These are phyloP conservation scores for Pyropia yezoensis DNA, from an alignment of 23 red algal genomes.

Conservation along the genomic window DNA sequence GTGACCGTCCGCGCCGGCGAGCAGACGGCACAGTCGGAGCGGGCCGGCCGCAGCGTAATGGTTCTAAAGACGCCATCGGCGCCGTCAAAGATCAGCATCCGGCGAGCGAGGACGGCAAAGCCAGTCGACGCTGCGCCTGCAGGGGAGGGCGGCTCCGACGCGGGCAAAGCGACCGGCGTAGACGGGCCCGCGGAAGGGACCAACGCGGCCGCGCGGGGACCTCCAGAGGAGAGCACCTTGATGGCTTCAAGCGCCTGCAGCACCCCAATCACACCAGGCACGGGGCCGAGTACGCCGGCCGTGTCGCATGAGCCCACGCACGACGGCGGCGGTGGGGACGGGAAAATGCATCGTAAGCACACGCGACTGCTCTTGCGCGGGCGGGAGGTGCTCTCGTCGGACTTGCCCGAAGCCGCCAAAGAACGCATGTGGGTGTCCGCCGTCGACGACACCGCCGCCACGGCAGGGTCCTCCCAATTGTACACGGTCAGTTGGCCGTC, in stretches of 20 bases:
- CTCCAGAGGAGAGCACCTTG: constrained; percentile 26
- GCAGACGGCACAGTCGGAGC: constrained; percentile 37
- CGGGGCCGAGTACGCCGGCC: constrained; percentile 82
- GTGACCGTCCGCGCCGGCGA: constrained; percentile 3
- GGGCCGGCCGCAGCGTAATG: constrained; percentile 50
- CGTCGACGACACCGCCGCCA: too few species aligned
- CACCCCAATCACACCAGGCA: constrained; percentile 82
- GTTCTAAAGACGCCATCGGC: constrained; percentile 23
- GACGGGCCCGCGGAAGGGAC: too few species aligned
- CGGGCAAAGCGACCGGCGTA: too few species aligned
- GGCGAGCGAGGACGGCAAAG: constrained; percentile 15
- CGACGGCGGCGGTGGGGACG: constrained; percentile 49
- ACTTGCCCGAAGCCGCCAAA: too few species aligned
- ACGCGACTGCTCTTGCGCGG: too few species aligned
- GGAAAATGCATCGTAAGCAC: constrained; percentile 67
- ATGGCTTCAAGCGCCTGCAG: constrained; percentile 84
- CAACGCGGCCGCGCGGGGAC: too few species aligned
- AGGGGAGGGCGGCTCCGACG: too few species aligned
- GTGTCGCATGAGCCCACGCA: constrained; percentile 88
- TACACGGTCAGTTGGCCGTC: constrained; percentile 81
- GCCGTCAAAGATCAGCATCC: constrained; percentile 80
- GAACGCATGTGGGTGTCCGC: too few species aligned
- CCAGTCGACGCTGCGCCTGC: background rate
- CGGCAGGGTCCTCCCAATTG: constrained; percentile 2
- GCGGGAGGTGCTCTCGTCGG: too few species aligned